Percentiles rank a stretch among this genome's conserved stretches.
These are phyloP conservation scores for Plenodomus biglobosus DNA, from an alignment of 2,329 filamentous ascomycete species.

Conservation along the genomic window DNA sequence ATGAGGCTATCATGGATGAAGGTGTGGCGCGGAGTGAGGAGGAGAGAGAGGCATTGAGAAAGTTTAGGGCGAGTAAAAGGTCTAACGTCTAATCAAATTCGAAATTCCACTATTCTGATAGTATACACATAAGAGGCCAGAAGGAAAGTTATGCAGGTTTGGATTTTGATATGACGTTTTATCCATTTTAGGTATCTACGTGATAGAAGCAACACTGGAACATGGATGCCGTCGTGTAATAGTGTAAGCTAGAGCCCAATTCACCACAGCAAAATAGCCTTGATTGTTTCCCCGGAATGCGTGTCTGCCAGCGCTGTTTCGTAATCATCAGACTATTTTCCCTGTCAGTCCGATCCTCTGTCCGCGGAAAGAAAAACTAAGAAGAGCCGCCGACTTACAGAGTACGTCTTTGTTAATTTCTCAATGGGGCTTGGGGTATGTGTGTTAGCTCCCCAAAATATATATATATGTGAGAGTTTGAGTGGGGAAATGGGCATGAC, in stretches of 20 bases:
- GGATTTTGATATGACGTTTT: too few relatives aligned
- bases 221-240: not conserved
- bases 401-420: constrained; percentile 50
- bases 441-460: too few relatives aligned
- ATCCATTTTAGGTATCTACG: too few relatives aligned
- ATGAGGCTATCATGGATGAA: constrained; percentile 52
- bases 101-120: too few relatives aligned
- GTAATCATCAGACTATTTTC: constrained; percentile 43
- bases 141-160: too few relatives aligned
- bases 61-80: constrained; percentile 25
- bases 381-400: too few relatives aligned
- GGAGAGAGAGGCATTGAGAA: constrained; percentile 38
- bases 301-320: constrained; percentile 48
- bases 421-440: constrained; percentile 42
- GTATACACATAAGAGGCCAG: too few relatives aligned
- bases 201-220: not conserved
- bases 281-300: constrained; percentile 45
- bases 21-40: constrained; percentile 34
- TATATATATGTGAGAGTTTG: too few relatives aligned
- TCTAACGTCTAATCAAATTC: not conserved
- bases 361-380: not conserved
- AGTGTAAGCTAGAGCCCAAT: not conserved
- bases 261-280: constrained; percentile 48
- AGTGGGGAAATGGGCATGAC: not conserved
- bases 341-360: constrained; percentile 1